Percentiles rank a stretch among this genome's conserved stretches.
Conservation (phyloP, 768 basidiomycete species). For the Mycena metata region DNA sequence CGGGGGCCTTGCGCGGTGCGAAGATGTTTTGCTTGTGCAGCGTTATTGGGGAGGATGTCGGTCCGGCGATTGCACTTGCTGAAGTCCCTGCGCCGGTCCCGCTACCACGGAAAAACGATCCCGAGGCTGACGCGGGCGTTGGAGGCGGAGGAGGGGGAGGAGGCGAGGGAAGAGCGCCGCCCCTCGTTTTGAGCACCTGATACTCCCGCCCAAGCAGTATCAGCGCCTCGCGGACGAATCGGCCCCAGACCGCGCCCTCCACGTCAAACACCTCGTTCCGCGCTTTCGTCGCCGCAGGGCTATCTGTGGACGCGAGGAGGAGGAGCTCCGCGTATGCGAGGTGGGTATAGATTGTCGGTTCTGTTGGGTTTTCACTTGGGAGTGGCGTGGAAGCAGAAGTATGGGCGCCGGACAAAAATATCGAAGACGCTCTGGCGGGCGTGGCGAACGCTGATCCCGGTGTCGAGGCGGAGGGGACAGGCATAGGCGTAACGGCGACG, state of each 20-base stretch:
- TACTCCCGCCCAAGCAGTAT: slow-evolving; percentile 77
- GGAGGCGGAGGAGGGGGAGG: slow-evolving; percentile 5
- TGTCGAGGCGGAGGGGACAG: slow-evolving; percentile 34
- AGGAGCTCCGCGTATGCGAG: slow-evolving; percentile 77
- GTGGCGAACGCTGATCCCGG: slow-evolving; percentile 23
- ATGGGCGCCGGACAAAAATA: neutral
- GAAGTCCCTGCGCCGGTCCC: neutral
- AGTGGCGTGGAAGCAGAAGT: slow-evolving; percentile 59
- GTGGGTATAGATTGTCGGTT: slow-evolving; percentile 67
- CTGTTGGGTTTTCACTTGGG: no score
- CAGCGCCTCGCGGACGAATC: slow-evolving; percentile 70
- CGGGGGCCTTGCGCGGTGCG: slow-evolving; percentile 47
- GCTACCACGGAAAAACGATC: slow-evolving; percentile 38
- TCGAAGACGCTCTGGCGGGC: slow-evolving; percentile 37
- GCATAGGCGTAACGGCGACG: slow-evolving; percentile 55
- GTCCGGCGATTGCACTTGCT: slow-evolving; percentile 41
- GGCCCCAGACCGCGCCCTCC: slow-evolving; percentile 67
- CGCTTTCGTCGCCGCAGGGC: slow-evolving; percentile 47
- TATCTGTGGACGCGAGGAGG: slow-evolving; percentile 58
- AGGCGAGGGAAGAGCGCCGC: slow-evolving; percentile 56
- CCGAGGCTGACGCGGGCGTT: slow-evolving; percentile 54
- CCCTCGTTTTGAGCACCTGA: slow-evolving; percentile 65
- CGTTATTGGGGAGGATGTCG: slow-evolving; percentile 45
- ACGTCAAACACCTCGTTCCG: slow-evolving; percentile 32
- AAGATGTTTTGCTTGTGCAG: slow-evolving; percentile 62